Conservation (phyloP, 2,329 filamentous ascomycete species). For the Xylaria sp. region DNA sequence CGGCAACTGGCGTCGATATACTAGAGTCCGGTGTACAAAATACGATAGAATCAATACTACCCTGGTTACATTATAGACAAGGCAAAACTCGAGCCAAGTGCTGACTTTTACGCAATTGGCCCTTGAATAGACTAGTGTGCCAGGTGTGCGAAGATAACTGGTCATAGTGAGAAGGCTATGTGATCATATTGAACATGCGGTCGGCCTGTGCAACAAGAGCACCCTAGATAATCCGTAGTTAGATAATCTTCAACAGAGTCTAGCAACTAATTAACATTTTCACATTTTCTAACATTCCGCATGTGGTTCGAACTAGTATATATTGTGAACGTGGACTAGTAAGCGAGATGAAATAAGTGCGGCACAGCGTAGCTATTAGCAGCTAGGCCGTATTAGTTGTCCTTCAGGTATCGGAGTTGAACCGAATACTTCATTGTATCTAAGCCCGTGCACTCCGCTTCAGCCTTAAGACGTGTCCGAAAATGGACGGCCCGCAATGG, state of each 20-base stretch:
- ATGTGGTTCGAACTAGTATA: background rate
- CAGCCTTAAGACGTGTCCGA: background rate
- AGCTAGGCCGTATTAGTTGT: background rate
- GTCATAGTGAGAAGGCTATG: background rate
- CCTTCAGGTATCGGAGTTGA: background rate
- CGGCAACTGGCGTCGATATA: no score
- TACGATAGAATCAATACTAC: background rate
- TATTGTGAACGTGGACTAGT: background rate
- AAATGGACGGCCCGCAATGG: background rate
- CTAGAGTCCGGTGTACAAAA: background rate
- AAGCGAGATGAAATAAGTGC: constrained; percentile 1
- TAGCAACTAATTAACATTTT: background rate
- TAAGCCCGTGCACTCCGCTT: background rate
- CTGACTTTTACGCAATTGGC: background rate
- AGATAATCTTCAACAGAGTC: background rate
- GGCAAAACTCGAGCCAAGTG: background rate
- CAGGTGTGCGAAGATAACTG: background rate
- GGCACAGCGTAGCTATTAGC: background rate
- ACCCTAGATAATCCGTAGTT: background rate
- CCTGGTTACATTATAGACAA: background rate
- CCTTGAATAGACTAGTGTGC: background rate
- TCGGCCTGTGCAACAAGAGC: background rate
- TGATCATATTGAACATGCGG: background rate
- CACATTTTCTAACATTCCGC: background rate
- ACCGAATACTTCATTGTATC: no score